Conservation (phyloP, 345 rosid genomes). For the Melaleuca alternifolia region DNA sequence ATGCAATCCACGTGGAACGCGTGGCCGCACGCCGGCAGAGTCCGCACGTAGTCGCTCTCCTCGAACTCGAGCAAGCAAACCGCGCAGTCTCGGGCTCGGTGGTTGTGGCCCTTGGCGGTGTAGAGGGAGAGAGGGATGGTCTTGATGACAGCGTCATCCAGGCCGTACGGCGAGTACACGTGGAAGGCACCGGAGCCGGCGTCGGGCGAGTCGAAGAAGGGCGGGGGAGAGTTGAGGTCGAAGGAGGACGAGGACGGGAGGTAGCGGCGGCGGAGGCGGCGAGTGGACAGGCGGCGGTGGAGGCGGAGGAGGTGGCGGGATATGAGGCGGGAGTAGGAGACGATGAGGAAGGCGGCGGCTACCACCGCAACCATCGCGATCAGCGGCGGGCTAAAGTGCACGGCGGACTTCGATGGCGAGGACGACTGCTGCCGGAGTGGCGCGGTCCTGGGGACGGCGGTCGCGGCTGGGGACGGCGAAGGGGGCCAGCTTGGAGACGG, state of each 20-base stretch:
- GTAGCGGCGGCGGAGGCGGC: slow-evolving; percentile 27
- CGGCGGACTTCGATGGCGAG: slow-evolving; percentile 23
- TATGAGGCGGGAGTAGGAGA: slow-evolving; percentile 74
- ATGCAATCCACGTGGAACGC: slow-evolving; percentile 94
- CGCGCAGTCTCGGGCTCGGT: slow-evolving; percentile 49
- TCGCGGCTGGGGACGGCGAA: not conserved
- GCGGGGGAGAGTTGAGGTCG: slow-evolving; percentile 46
- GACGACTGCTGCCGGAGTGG: slow-evolving; percentile 1
- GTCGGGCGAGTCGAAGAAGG: slow-evolving; percentile 41
- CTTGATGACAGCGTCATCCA: slow-evolving; percentile 82
- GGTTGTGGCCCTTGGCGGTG: slow-evolving; percentile 15
- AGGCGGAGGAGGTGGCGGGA: slow-evolving; percentile 51
- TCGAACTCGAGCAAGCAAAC: slow-evolving; percentile 88
- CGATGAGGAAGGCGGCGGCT: slow-evolving; percentile 63
- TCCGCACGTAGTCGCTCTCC: slow-evolving; percentile 68
- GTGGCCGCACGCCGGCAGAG: slow-evolving; percentile 74
- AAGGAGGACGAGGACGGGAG: slow-evolving; percentile 43
- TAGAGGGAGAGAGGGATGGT: slow-evolving; percentile 65
- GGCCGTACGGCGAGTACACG: slow-evolving; percentile 55
- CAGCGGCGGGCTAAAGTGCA: slow-evolving; percentile 82
- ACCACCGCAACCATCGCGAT: slow-evolving; percentile 87
- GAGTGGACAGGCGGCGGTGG: slow-evolving; percentile 30
- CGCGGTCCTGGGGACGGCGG: slow-evolving; percentile 3
- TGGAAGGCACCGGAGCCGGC: slow-evolving; percentile 32
- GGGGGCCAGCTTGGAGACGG: slow-evolving; percentile 1